Evolutionary conservation across 2,329 filamentous ascomycete genomes (phyloP), one percentile per base, ranked within the genome.

Genomic region (Talaromyces verruculosus): DNA sequence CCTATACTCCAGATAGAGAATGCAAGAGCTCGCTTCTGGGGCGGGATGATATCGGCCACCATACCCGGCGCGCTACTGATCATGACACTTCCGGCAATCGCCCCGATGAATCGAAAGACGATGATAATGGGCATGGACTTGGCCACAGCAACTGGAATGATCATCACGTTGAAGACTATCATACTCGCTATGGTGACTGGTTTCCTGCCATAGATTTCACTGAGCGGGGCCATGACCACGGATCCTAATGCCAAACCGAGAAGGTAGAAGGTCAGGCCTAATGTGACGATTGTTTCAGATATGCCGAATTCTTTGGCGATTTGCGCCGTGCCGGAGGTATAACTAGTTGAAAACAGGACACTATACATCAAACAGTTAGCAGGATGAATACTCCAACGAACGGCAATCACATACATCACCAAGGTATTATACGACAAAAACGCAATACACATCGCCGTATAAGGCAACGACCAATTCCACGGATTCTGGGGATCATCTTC

Each of bases 1-100:
- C 92, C 93, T 63, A 97, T 88, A 67, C 85, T 87, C 88, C 92
- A 97, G 39, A 96, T 83, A 4, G 88, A 91, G 78, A 97, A 92
- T 49, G 89, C 89, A n/a, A 95, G 79, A 2, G 92, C 91, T 17
- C 93, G 88, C 72, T 91, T 88, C 59, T 96, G 88, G 55, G 94
- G 91, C 15, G 63, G 63, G 5, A 65, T 47, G 28, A 68, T 53
- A 65, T 74, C 72, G n/a, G 67, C 65, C 55, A 72, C 72, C 28
- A 70, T 73, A 5, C 72, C 72, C 1, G 72, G 70, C 10, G 70
- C 72, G 51, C 70, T 70, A 49, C 69, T 71, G 57, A 73, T 68
- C n/a, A 68, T 70, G 6, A 72, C 69, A 19, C 70, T 69, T 22
- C 70, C 71, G 58, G 72, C 72, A 4, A 72, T 63, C 2, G 71